Evolutionary conservation across 2,329 filamentous ascomycete species (phyloP).

Genomic region (Fusarium verrucosum): DNA sequence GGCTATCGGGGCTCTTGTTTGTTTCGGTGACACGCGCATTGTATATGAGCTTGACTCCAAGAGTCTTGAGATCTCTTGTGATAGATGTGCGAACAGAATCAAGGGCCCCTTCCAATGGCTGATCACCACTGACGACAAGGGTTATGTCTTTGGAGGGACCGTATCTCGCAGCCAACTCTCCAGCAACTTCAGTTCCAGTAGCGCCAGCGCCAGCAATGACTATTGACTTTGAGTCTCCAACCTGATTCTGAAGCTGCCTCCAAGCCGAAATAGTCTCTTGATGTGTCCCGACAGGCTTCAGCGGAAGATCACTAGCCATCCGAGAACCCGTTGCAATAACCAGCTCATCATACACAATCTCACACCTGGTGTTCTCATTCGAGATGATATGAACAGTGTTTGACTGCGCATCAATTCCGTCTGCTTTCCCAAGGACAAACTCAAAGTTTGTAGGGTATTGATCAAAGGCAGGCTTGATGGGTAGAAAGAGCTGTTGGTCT

Average conservation of each 20-base stretch:
- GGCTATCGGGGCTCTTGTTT: slow-evolving; percentile 4
- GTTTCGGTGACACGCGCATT: slow-evolving; percentile 47
- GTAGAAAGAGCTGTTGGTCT: slow-evolving; percentile 58
- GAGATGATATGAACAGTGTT: slow-evolving; percentile 52
- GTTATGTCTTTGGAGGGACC: slow-evolving; percentile 44
- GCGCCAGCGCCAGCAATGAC: slow-evolving; percentile 52
- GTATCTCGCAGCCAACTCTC: slow-evolving; percentile 50
- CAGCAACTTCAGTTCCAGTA: slow-evolving; percentile 52
- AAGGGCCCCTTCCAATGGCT: slow-evolving; percentile 30
- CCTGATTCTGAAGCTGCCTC: slow-evolving; percentile 41
- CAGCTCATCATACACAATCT: slow-evolving; percentile 60
- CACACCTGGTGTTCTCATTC: slow-evolving; percentile 44
- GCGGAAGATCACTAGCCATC: slow-evolving; percentile 52
- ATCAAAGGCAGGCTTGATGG: slow-evolving; percentile 57
- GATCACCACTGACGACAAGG: slow-evolving; percentile 36
- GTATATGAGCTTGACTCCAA: slow-evolving; percentile 45
- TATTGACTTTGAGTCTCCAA: slow-evolving; percentile 45
- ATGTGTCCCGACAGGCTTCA: slow-evolving; percentile 58
- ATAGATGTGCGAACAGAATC: slow-evolving; percentile 47
- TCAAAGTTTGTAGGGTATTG: slow-evolving; percentile 58
- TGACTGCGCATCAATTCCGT: slow-evolving; percentile 46
- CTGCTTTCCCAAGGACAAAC: slow-evolving; percentile 59
- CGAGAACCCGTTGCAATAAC: slow-evolving; percentile 64
- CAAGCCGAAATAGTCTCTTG: slow-evolving; percentile 54
- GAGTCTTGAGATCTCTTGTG: slow-evolving; percentile 38